A percentile compares a stretch with the other conserved stretches of the same genome.
phyloP scores from a whole-genome alignment of 208 protist genomes.

The Acanthamoeba lenticulata region DNA sequence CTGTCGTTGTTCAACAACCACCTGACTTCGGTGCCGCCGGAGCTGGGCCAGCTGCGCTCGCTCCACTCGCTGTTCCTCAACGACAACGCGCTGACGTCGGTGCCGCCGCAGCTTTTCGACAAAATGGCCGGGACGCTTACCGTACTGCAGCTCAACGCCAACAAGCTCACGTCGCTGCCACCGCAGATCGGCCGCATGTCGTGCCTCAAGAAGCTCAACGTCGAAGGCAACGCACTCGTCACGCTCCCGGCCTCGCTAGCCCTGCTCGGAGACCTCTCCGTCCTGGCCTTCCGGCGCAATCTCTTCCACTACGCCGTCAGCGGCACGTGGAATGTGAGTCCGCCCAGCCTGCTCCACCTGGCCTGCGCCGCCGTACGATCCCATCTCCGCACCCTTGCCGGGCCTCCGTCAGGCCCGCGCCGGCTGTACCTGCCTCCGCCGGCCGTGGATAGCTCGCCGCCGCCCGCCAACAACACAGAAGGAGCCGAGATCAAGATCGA shows the following conservation, averaged over 20 bases:
- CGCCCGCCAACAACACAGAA: too few relatives aligned
- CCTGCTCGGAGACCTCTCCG: neutral
- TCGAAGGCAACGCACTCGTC: slow-evolving; percentile 9
- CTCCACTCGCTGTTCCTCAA: slow-evolving; percentile 46
- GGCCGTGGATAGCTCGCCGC: neutral
- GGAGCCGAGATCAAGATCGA: too few relatives aligned
- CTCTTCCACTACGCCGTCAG: slow-evolving; percentile 30
- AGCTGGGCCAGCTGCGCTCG: slow-evolving; percentile 28
- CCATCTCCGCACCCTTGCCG: neutral
- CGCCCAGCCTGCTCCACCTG: slow-evolving; percentile 27
- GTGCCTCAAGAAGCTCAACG: neutral
- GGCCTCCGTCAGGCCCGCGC: neutral
- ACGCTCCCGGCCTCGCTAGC: neutral
- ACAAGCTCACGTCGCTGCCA: slow-evolving; percentile 20
- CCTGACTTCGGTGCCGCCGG: slow-evolving; percentile 32
- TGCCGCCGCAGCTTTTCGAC: slow-evolving; percentile 28
- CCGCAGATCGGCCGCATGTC: neutral
- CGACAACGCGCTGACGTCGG: slow-evolving; percentile 28
- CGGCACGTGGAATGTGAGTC: neutral
- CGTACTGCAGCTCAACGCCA: slow-evolving; percentile 28
- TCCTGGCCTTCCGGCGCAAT: slow-evolving; percentile 44
- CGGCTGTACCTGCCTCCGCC: neutral
- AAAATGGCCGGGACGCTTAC: neutral
- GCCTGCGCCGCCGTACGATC: neutral
- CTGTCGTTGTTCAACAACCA: slow-evolving; percentile 42